Evolutionary conservation across 495 filamentous ascomycete genomes (phyloP).

Genomic region (Aspergillus egyptiacus): DNA sequence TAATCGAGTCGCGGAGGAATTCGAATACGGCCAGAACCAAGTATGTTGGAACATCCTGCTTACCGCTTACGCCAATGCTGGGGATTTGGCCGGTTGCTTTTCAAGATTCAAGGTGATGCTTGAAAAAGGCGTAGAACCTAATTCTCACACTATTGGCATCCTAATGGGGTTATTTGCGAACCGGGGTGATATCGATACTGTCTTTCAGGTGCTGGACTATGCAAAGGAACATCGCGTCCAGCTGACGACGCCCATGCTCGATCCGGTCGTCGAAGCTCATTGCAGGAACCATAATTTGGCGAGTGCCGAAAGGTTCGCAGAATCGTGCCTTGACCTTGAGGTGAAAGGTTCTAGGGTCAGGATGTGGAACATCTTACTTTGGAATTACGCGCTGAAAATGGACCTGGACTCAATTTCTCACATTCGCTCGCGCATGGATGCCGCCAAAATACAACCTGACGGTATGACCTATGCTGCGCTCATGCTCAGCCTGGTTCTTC

Average conservation of each 20-base stretch:
- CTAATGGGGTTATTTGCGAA: slow-evolving; percentile 64
- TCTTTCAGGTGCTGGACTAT: slow-evolving; percentile 54
- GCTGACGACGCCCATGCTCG: slow-evolving; percentile 50
- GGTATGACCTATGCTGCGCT: slow-evolving; percentile 66
- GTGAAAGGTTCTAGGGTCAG: slow-evolving; percentile 44
- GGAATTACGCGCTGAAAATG: slow-evolving; percentile 57
- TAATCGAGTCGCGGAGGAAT: slow-evolving; percentile 46
- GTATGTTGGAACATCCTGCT: slow-evolving; percentile 73
- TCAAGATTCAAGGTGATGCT: slow-evolving; percentile 53
- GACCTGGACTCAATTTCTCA: slow-evolving; percentile 56
- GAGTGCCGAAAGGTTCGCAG: slow-evolving; percentile 58
- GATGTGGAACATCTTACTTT: slow-evolving; percentile 76
- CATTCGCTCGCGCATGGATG: slow-evolving; percentile 58
- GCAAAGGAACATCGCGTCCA: slow-evolving; percentile 40
- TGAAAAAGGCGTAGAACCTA: slow-evolving; percentile 36
- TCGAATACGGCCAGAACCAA: slow-evolving; percentile 47
- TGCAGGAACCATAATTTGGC: slow-evolving; percentile 54
- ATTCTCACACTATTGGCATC: slow-evolving; percentile 59
- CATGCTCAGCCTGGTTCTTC: slow-evolving; percentile 60
- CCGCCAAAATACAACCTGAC: slow-evolving; percentile 53
- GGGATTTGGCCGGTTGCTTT: slow-evolving; percentile 60
- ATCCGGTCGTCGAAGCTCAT: slow-evolving; percentile 61
- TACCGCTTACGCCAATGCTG: slow-evolving; percentile 57
- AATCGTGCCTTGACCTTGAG: slow-evolving; percentile 33
- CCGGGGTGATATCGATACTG: slow-evolving; percentile 68